Evolutionary conservation across 2,329 filamentous ascomycete species (phyloP), one percentile per base, ranked within the genome.

Genomic region (Diaporthe caulivora): DNA sequence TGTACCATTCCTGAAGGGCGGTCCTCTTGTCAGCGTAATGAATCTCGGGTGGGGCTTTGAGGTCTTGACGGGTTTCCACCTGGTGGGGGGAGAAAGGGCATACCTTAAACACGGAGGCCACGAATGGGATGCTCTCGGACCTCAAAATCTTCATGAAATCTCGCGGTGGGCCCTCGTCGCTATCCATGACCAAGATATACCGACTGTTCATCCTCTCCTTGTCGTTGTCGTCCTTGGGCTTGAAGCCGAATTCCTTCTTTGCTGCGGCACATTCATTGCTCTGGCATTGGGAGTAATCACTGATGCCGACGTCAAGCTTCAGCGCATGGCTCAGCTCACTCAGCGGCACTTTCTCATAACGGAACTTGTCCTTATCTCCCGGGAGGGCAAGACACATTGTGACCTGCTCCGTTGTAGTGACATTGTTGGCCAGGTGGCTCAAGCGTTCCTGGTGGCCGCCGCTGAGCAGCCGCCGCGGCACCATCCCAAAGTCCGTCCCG

Each of bases 171-270:
- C 93, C 94, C 24, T 90, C 87, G 26, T 92, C 91, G 10, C 91
- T 90, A 80, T 97, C 94, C 6, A 93, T 85, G 73, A 95, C 88
- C 79, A 96, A 88, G 42, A 95, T 87, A 79, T 92, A 95, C 58
- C 91, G 90, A 80, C 93, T 89, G 34, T 88, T 85, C 83, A 93
- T 91, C 51, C 44, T 49, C 77, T 92, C 88, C 5, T 87, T 71
- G 10, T 64, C 73, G 77, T 92, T 88, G 4, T 87, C 72, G 3
- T 71, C 73, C 3, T 86, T 81, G 1, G 83, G 80, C 7, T 82
- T 79, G 4, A 82, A 82, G 13, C 84, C 83, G 75, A 93, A 87
- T 74, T 93, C 89, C 21, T 78, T 75, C 55, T 81, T 83, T 79
- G 92, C 85, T 11, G 86, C 81, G 4, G 81, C 80, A 79, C 90